Evolutionary conservation across 164 flowering plant genomes (phyloP), one percentile per base, ranked within the genome.

Genomic region (Tetrastigma voinierianum): DNA sequence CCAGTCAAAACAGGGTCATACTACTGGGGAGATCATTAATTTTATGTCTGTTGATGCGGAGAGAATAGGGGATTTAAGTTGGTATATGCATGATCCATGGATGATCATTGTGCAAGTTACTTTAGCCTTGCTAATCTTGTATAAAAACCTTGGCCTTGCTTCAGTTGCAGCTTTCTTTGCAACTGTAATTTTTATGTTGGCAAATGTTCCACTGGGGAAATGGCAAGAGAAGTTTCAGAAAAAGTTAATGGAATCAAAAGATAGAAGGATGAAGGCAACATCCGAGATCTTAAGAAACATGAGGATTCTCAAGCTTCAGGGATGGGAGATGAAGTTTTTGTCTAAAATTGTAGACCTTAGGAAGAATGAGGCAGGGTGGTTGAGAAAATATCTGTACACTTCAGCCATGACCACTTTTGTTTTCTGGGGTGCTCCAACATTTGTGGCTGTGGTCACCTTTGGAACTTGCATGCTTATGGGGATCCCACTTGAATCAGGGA

Each of bases 291-390:
- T 90, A 49, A 82, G 85, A 76, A 88, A 87, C 77, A 88, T 90
- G 96, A 88, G 89, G 60, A 84, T 90, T 65, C 86, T 90, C 64
- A 90, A 90, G 74, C 87, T 90, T 59, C 93, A 88, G 59, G 91
- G 79, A 10, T 90, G 96, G 93, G 96, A 90, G 70, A 79, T 83
- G 87, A 88, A 78, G 78, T 88, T 87, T 69, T 65, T 87, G 71
- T 82, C 85, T 0, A 87, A 77, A 68, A 79, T 90, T 58, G 6
- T 51, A 4, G 84, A 82, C 18, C 84, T 84, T 15, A 74, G 92
- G 62, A 70, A 83, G 18, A 62, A 21, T 16, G 97, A 90, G 70
- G 16, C 65, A 19, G 84, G 77, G 21, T 87, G 92, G 90, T 67
- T 90, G 70, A 81, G 67, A 57, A 90, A 76, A 51, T 83, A 14